Evolutionary conservation across 176 grass and related monocot species (phyloP), one percentile per base, ranked within the genome.

Genomic region (Eleusine indica): DNA sequence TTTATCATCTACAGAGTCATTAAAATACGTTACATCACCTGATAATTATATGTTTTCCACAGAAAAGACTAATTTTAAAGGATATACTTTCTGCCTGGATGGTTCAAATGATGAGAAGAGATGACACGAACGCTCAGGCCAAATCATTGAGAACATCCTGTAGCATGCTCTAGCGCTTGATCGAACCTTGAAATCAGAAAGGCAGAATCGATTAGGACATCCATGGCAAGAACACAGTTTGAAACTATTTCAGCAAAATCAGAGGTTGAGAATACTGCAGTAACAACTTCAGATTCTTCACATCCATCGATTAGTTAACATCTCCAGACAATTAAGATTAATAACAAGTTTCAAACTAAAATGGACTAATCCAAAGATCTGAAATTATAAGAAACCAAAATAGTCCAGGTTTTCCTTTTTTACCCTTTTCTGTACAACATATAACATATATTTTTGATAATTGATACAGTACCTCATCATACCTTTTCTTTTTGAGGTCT

Each of bases 41-140:
- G 71, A 43, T 25, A 9, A 78, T 18, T 52, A 57, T 9, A 68
- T 54, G 81, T 64, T 86, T 78, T 58, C 14, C 9, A 30, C 1
- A 44, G 66, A 51, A 7, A 43, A 61, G 19, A 18, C 72, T 61
- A 86, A 83, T 25, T 77, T 84, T 69, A 80, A 86, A 86, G 30
- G 77, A 72, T 69, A 73, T 93, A 98, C 96, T 86, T 92, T 94
- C 79, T 98, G 93, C 62, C 86, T 98, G 15, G 85, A 85, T 80
- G 91, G 87, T 87, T 98, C 93, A 82, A 98, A 95, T 63, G 93
- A 98, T 75, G 82, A 90, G 83, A 95, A 95, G 38, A 98, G 83
- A 18, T 80, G 89, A 83, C 74, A 68, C 1, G 96, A 93, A 9
- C 89, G 87, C 51, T 95, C 89, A 61, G 91, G 96, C 96, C 96